phyloP scores from a whole-genome alignment of 2,329 filamentous ascomycete genomes.

The Aureobasidium mangrovei region DNA sequence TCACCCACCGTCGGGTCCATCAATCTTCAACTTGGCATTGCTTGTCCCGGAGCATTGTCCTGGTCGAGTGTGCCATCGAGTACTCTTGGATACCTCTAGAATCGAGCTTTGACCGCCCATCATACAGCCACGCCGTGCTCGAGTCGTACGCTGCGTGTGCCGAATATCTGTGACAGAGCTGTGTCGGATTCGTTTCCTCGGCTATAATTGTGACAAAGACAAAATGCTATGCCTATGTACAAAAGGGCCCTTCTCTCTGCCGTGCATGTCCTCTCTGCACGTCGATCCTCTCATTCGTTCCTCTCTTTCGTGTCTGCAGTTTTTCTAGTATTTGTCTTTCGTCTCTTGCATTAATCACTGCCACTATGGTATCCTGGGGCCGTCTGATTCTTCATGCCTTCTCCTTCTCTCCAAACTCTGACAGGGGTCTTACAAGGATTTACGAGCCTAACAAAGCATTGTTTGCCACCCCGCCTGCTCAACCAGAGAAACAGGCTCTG shows the following conservation, averaged over 20 bases:
- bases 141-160: not conserved
- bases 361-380: slow-evolving; percentile 1
- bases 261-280: not conserved
- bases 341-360: not conserved
- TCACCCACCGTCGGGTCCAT: no score
- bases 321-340: not conserved
- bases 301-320: not conserved
- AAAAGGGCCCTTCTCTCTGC: not conserved
- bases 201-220: slow-evolving; percentile 2
- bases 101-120: not conserved
- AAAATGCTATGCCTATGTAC: not conserved
- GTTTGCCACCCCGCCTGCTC: not conserved
- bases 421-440: not conserved
- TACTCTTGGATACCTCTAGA: not conserved
- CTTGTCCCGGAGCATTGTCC: no score
- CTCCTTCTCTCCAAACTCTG: not conserved
- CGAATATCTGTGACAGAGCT: not conserved
- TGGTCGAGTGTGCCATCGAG: not conserved
- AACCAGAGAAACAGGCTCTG: not conserved
- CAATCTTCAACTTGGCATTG: no score
- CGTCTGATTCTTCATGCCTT: slow-evolving; percentile 7
- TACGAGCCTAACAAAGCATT: not conserved
- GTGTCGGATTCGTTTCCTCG: not conserved
- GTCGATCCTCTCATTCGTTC: not conserved
- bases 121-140: not conserved